Evolutionary conservation across 306 rosid species (phyloP), one percentile per base, ranked within the genome.

Genomic region (Acmispon strigosus): DNA sequence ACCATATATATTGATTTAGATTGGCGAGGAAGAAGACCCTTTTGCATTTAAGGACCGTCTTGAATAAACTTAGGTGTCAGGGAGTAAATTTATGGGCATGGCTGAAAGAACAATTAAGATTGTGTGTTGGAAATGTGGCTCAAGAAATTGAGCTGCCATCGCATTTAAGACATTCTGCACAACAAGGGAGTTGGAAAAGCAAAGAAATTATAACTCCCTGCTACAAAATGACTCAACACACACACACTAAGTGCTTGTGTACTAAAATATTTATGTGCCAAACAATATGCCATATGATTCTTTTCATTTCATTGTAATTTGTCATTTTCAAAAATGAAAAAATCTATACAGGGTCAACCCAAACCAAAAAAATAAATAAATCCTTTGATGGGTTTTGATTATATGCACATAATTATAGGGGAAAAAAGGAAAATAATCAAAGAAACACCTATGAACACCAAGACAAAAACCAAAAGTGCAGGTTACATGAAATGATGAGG

Each of bases 21-120:
- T 60, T 68, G 77, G 49, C 41, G 68, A 12, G 45, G 72, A 34
- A 44, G 87, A 51, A 54, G 52, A 48, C 66, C 22, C 59, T 67
- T 57, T 68, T 73, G 77, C 14, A 71, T 74, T 70, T 51, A 67
- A 75, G 71, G 82, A 64, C 66, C 57, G 32, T 52, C 8, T 64
- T 71, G 69, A 82, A 85, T 66, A 51, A 77, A 77, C 58, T 44
- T 51, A 44, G 19, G 39, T 68, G 84, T 83, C 83, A 83, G 79
- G 59, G 29, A 62, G 70, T 58, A 50, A 69, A 83, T 45, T 66
- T 24, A 69, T 64, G 81, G 58, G 54, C 56, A 78, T 60, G 68
- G 50, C 74, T 78, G 68, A 24, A 41, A 57, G 59, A 62, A 65
- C 36, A 74, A 52, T 61, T 41, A 43, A 24, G 24, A 41, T 19